Evolutionary conservation across 2,329 filamentous ascomycete species (phyloP), one percentile per base, ranked within the genome.

Genomic region (Setomelanomma holmii): DNA sequence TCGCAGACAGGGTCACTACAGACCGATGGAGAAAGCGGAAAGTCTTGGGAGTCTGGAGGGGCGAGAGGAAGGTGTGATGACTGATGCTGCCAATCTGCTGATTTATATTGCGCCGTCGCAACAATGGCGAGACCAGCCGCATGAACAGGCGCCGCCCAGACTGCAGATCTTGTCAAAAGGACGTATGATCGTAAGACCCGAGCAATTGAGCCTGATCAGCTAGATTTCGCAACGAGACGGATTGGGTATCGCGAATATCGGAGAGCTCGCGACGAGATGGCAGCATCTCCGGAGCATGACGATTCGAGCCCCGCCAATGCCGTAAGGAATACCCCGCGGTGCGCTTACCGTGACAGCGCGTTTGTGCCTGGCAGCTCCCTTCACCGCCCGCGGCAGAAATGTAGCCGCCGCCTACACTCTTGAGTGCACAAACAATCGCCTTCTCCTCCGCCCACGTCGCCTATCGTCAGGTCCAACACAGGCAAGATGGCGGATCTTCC

Each of bases 401-500:
- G 23, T 23, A 22, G 48, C 24, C 40, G 52, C 36, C 57, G 54
- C 56, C 61, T 58, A 19, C 40, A 36, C 39, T 40, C 30, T 7
- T 42, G 14, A 11, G 30, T 12, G 16, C 24, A 19, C 44, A 42
- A 54, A 42, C 56, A 56, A 36, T 23, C 22, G 17, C 22, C n/a
- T n/a, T 22, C 16, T 22, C 22, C 19, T 40, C n/a, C 33, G 27
- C 36, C 21, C 33, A 22, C 33, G 17, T 23, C 11, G 19, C 16
- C 4, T n/a, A 30, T 22, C 33, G 8, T n/a, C 10, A 19, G 38
- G 33, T 30, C 27, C 24, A 34, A 16, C 48, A 11, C 35, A 6
- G 27, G 50, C 55, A 49, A 45, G 22, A 76, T 76, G 73, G 65
- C 68, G 38, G 68, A 68, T 20, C 66, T 75, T 4, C 75, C 75